A percentile compares a stretch with the other conserved stretches of the same genome.
These are phyloP conservation scores for Pleurotus tuber-regium DNA, from an alignment of 768 basidiomycete species.

Conservation along the genomic window DNA sequence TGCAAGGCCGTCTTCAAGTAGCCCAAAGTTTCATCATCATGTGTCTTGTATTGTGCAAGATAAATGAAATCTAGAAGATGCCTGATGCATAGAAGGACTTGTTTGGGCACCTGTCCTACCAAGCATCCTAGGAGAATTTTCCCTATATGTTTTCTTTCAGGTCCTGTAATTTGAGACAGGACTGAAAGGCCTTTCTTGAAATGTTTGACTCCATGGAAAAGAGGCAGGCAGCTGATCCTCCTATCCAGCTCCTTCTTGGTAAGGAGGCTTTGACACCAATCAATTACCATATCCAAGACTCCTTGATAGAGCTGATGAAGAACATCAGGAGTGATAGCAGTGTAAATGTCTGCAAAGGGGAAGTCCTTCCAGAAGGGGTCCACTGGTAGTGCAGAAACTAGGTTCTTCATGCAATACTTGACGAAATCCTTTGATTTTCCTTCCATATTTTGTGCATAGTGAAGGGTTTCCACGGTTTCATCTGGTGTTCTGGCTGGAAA, in stretches of 20 bases:
- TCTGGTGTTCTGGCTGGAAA: neutral
- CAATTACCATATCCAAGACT: slow-evolving; percentile 33
- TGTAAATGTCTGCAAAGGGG: slow-evolving; percentile 30
- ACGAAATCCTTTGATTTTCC: neutral
- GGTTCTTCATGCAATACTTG: neutral
- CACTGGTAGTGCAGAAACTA: too few relatives aligned
- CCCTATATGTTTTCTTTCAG: slow-evolving; percentile 11
- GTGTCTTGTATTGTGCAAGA: slow-evolving; percentile 16
- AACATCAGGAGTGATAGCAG: slow-evolving; percentile 32
- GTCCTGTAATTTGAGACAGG: neutral
- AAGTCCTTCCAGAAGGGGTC: slow-evolving; percentile 32
- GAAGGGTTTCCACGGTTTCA: neutral
- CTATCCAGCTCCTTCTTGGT: slow-evolving; percentile 26
- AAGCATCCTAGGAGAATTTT: slow-evolving; percentile 11
- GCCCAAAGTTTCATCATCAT: slow-evolving; percentile 14
- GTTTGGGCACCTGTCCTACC: neutral
- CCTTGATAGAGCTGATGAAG: slow-evolving; percentile 43
- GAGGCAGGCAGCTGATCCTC: slow-evolving; percentile 23
- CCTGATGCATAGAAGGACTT: slow-evolving; percentile 12
- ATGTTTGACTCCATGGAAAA: slow-evolving; percentile 22
- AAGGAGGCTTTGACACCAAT: slow-evolving; percentile 23
- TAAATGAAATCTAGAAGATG: slow-evolving; percentile 25
- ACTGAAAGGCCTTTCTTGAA: slow-evolving; percentile 33
- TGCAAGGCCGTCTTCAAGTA: slow-evolving; percentile 15
- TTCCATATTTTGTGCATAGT: neutral